A percentile compares a stretch with the other conserved stretches of the same genome.
phyloP scores from a whole-genome alignment of 495 filamentous ascomycete genomes.

The Hypoxylon subgilvum region DNA sequence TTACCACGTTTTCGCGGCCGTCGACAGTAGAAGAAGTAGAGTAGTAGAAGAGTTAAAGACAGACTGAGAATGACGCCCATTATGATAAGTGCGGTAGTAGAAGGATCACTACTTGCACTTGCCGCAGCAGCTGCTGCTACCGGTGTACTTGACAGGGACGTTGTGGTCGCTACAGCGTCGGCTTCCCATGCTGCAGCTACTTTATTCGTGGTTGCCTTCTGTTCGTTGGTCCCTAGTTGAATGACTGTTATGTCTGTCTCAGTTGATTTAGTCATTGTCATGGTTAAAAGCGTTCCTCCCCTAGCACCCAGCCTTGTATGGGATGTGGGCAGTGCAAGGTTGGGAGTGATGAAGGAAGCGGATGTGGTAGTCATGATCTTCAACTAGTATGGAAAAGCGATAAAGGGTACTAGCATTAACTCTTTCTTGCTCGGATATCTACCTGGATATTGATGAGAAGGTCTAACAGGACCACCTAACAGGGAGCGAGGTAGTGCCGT shows the following conservation, averaged over 20 bases:
- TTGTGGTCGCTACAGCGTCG: too few species aligned
- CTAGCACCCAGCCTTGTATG: constrained; percentile 1
- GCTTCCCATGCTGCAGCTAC: not conserved
- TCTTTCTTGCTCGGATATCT: not conserved
- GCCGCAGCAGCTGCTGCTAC: not conserved
- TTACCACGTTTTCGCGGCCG: not conserved
- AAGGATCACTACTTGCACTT: constrained; percentile 1
- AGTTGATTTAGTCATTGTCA: constrained; percentile 9
- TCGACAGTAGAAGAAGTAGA: constrained; percentile 18
- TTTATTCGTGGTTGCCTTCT: not conserved
- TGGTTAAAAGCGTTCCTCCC: not conserved
- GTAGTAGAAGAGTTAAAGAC: constrained; percentile 3
- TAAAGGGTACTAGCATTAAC: not conserved
- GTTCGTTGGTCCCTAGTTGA: constrained; percentile 2
- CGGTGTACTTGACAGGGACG: constrained; percentile 6
- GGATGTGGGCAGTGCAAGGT: constrained; percentile 2
- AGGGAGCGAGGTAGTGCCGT: not conserved
- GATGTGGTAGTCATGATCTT: constrained; percentile 8
- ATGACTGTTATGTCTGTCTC: constrained; percentile 2
- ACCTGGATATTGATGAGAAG: not conserved
- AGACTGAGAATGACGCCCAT: constrained; percentile 24
- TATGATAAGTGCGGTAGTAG: constrained; percentile 27
- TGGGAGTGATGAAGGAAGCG: not conserved
- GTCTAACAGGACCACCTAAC: not conserved
- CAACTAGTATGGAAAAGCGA: not conserved